phyloP scores from a whole-genome alignment of 2,329 filamentous ascomycete species.

The Fusarium hostae region DNA sequence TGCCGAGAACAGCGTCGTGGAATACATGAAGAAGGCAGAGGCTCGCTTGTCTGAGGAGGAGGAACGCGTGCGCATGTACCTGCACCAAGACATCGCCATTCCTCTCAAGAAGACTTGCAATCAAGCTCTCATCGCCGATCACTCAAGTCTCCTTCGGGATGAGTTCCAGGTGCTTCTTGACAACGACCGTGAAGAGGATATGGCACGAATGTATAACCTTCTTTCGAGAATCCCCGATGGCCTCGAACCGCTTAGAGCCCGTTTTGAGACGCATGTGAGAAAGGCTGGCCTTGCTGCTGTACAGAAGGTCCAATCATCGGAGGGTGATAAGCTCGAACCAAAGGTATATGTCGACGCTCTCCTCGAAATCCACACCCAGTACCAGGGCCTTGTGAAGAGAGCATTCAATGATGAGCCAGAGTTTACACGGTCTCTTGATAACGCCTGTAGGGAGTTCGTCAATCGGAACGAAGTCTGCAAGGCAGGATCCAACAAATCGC shows the following conservation, averaged over 20 bases:
- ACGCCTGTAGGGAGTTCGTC: constrained; percentile 97
- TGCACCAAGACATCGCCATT: constrained; percentile 88
- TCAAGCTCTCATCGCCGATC: constrained; percentile 87
- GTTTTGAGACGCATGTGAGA: constrained; percentile 92
- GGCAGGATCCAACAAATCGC: constrained; percentile 90
- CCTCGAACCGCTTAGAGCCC: constrained; percentile 84
- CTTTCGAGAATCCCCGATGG: constrained; percentile 91
- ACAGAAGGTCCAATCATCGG: constrained; percentile 86
- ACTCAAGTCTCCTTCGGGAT: constrained; percentile 86
- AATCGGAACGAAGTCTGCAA: constrained; percentile 98
- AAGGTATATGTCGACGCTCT: constrained; percentile 97
- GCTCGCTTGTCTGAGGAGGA: constrained; percentile 90
- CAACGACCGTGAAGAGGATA: constrained; percentile 93
- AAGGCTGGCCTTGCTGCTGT: constrained; percentile 90
- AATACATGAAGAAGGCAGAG: constrained; percentile 99
- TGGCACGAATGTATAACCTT: constrained; percentile 95
- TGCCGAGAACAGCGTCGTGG: constrained; percentile 95
- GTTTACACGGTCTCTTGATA: constrained; percentile 95
- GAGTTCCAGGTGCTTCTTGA: constrained; percentile 96
- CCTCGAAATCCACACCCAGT: constrained; percentile 93
- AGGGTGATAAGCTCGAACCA: constrained; percentile 90
- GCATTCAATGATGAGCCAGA: constrained; percentile 97
- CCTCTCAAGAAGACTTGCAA: constrained; percentile 90
- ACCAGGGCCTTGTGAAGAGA: constrained; percentile 88
- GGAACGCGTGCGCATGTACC: constrained; percentile 89